phyloP scores from a whole-genome alignment of 768 basidiomycete species.

The Tylopilus felleus region DNA sequence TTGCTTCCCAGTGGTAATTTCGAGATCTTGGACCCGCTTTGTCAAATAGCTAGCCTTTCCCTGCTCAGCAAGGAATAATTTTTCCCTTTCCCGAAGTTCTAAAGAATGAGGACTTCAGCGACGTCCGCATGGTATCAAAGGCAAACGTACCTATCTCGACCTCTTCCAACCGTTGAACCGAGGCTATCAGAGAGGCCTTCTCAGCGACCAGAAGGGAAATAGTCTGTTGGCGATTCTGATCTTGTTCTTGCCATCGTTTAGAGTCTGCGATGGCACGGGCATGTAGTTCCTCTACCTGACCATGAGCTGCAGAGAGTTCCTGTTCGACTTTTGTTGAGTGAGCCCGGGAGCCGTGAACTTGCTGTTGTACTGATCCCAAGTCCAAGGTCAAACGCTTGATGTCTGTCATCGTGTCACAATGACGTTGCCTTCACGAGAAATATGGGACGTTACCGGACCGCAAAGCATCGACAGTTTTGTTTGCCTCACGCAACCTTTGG shows the following conservation, averaged over 20 bases:
- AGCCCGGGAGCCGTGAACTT: slow-evolving; percentile 6
- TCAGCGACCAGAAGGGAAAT: slow-evolving; percentile 76
- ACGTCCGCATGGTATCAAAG: not conserved
- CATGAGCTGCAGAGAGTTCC: slow-evolving; percentile 19
- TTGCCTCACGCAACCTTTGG: slow-evolving; percentile 8
- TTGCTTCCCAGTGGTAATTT: slow-evolving; percentile 37
- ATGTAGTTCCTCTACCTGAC: slow-evolving; percentile 19
- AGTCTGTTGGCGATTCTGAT: slow-evolving; percentile 65
- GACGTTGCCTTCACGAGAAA: slow-evolving; percentile 20
- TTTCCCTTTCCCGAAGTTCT: slow-evolving; percentile 47
- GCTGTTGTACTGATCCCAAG: slow-evolving; percentile 14
- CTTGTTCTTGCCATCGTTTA: slow-evolving; percentile 27
- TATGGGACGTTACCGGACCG: slow-evolving; percentile 20
- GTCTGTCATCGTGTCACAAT: slow-evolving; percentile 25
- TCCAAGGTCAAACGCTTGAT: slow-evolving; percentile 18
- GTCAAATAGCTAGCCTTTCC: slow-evolving; percentile 38
- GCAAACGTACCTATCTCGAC: slow-evolving; percentile 58
- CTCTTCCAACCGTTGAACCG: slow-evolving; percentile 55
- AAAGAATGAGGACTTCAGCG: not conserved
- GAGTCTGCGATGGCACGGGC: slow-evolving; percentile 11
- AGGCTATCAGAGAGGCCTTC: slow-evolving; percentile 57
- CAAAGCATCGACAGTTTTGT: slow-evolving; percentile 11
- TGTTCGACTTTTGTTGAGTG: slow-evolving; percentile 17
- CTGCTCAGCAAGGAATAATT: slow-evolving; percentile 42
- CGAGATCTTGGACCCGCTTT: slow-evolving; percentile 41